phyloP scores from a whole-genome alignment of 2,329 filamentous ascomycete genomes.

The Aspergillus sp. region DNA sequence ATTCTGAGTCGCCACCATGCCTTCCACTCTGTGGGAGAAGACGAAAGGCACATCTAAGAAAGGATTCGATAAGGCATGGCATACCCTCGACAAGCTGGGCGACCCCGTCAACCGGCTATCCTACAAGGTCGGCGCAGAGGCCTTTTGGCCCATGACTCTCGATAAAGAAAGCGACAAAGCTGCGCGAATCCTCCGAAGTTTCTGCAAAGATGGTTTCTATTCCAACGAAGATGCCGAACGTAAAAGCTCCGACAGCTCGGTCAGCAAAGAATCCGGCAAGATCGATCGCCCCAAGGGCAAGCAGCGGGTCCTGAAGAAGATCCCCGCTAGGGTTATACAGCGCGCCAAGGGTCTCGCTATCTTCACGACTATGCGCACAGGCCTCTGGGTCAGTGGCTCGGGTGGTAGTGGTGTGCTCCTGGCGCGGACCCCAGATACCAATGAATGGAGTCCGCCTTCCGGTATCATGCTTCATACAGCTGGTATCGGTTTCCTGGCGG shows the following conservation, averaged over 20 bases:
- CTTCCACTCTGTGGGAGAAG: slow-evolving; percentile 59
- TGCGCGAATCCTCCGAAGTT: slow-evolving; percentile 82
- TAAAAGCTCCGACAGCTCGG: slow-evolving; percentile 32
- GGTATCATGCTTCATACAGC: slow-evolving; percentile 89
- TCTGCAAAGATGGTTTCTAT: slow-evolving; percentile 80
- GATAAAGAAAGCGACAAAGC: slow-evolving; percentile 92
- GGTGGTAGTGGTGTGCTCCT: slow-evolving; percentile 87
- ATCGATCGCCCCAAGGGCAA: slow-evolving; percentile 59
- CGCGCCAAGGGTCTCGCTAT: slow-evolving; percentile 89
- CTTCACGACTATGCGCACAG: slow-evolving; percentile 94
- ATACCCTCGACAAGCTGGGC: slow-evolving; percentile 67
- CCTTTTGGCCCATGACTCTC: slow-evolving; percentile 81
- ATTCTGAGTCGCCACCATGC: slow-evolving; percentile 29
- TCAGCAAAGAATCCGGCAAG: slow-evolving; percentile 41
- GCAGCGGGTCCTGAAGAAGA: slow-evolving; percentile 74
- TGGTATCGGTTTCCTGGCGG: slow-evolving; percentile 83
- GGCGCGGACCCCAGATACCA: slow-evolving; percentile 74
- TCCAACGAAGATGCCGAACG: slow-evolving; percentile 57
- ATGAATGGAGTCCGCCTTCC: slow-evolving; percentile 87
- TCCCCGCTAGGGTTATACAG: slow-evolving; percentile 80
- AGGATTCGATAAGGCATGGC: slow-evolving; percentile 74
- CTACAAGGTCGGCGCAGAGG: slow-evolving; percentile 78
- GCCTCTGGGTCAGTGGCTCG: slow-evolving; percentile 86
- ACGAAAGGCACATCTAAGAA: slow-evolving; percentile 58
- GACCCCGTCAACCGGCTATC: slow-evolving; percentile 77